These are phyloP conservation scores for Platanthera zijinensis DNA, from an alignment of 106 monocot genomes.

Conservation along the genomic window DNA sequence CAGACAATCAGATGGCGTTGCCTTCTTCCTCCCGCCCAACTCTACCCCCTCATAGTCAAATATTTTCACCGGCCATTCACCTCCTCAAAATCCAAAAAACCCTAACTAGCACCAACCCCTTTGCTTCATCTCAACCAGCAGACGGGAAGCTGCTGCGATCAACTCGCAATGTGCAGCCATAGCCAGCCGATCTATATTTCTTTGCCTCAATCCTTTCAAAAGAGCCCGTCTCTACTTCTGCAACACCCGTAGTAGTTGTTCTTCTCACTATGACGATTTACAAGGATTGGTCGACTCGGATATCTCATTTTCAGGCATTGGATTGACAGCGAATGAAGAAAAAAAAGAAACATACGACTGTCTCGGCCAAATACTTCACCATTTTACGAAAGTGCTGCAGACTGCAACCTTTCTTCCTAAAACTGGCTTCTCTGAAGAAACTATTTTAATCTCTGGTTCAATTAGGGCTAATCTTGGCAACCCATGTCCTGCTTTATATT, in stretches of 20 bases:
- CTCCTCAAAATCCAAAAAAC: background rate
- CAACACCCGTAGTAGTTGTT: constrained; percentile 14
- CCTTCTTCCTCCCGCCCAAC: background rate
- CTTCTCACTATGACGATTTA: constrained; percentile 20
- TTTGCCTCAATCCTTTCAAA: background rate
- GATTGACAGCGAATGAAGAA: background rate
- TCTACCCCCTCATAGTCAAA: background rate
- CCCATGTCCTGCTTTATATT: constrained; percentile 52
- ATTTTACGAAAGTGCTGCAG: constrained; percentile 38
- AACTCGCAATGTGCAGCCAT: background rate
- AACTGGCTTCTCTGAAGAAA: constrained; percentile 26
- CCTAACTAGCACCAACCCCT: background rate
- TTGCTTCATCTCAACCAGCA: background rate
- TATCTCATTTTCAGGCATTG: background rate
- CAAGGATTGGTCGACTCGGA: constrained; percentile 37
- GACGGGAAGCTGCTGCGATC: background rate
- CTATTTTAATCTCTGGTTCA: constrained; percentile 38
- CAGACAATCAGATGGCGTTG: background rate
- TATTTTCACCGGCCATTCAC: background rate
- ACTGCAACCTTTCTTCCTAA: background rate
- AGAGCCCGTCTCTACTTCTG: constrained; percentile 10
- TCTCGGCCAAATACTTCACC: constrained; percentile 57
- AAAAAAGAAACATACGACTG: background rate
- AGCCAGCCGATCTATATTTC: background rate
- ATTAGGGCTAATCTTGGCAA: constrained; percentile 25